Evolutionary conservation across 2,329 filamentous ascomycete species (phyloP), one percentile per base, ranked within the genome.

Genomic region (Botryosphaeria dothidea): DNA sequence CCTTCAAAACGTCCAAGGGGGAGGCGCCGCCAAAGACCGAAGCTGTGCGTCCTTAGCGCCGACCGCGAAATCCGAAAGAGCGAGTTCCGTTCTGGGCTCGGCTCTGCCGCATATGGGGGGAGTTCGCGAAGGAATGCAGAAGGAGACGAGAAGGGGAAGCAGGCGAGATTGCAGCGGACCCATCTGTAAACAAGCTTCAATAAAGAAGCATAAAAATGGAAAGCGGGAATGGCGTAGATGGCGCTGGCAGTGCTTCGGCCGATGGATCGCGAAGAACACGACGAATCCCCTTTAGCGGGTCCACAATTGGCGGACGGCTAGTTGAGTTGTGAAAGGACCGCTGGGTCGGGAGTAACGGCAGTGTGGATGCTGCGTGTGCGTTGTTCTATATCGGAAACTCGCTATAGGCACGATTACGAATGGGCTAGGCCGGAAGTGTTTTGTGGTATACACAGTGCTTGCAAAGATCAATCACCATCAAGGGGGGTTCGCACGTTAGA

Each of bases 351-450:
- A 13, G 3, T 4, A 29, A 21, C 34, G 9, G 8, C 17, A 36
- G 36, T 19, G 31, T 8, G 31, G 13, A 19, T 19, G n/a, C 34
- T 13, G 52, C 27, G 34, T 27, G 52, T 25, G 38, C 11, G 38
- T 13, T 7, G 19, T 41, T 57, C 52, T 46, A 60, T 46, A 60
- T 46, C n/a, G 56, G 56, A 60, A 46, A 60, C 56, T 31, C 17
- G 56, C 38, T 60, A 60, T 58, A 58, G 54, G 54, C 19, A 58
- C 23, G 23, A 45, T 60, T 31, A 60, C 56, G 41, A 60, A 60
- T 60, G 25, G 38, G 38, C 56, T 46, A 60, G 56, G 11, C 56
- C 13, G 9, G n/a, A 60, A 46, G 43, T 8, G 27, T 11, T 13
- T 15, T 3, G 38, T 13, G 17, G 38, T n/a, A n/a, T 41, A 41